A percentile compares a stretch with the other conserved stretches of the same genome.
phyloP scores from a whole-genome alignment of 2,329 filamentous ascomycete species.

The Fusarium sp. region DNA sequence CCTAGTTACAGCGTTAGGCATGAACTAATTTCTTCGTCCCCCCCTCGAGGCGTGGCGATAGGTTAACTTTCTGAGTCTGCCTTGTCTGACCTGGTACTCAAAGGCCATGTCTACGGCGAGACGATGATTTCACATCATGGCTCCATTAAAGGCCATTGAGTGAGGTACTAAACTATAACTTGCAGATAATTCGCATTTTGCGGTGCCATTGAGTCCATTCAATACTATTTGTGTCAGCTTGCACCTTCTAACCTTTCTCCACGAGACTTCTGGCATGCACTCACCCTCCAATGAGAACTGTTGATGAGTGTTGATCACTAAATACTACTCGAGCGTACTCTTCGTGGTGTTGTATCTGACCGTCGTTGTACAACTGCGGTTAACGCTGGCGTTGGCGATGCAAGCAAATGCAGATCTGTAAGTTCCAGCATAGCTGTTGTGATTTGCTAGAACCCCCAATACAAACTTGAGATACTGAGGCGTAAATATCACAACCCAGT shows the following conservation, averaged over 20 bases:
- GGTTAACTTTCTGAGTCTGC: background rate
- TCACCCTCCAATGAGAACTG: background rate
- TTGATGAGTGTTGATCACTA: background rate
- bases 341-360: background rate
- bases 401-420: background rate
- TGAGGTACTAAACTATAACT: background rate
- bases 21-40: background rate
- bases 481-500: background rate
- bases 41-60: background rate
- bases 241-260: background rate
- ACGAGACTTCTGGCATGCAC: background rate
- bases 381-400: background rate
- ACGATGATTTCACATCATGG: background rate
- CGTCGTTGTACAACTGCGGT: background rate
- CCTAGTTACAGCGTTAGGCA: no score
- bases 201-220: background rate
- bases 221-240: background rate
- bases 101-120: background rate
- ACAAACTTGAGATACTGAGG: background rate
- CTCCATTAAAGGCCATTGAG: background rate
- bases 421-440: constrained; percentile 1
- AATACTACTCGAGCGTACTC: background rate
- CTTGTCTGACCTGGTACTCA: background rate
- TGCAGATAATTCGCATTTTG: background rate
- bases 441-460: background rate